Percentiles rank a stretch among this genome's conserved stretches.
Conservation (phyloP, 139 green algal species). For the Monoraphidium neglectum region DNA sequence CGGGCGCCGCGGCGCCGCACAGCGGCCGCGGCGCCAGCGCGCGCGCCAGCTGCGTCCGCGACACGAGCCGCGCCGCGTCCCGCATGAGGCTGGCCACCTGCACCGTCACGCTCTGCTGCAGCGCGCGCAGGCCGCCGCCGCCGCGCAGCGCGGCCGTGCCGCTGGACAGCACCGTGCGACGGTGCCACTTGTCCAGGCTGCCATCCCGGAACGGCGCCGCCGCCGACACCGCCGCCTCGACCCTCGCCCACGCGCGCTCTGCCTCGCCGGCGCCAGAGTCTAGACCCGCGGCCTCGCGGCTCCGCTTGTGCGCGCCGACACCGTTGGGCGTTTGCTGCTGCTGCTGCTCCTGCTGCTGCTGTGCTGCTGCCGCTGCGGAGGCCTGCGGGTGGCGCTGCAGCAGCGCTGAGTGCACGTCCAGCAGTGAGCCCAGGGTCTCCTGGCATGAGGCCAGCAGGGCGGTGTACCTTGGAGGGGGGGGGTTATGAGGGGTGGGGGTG, state of each 20-base stretch:
- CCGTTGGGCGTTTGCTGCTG: constrained; percentile 6
- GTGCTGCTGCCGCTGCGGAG: constrained; percentile 2
- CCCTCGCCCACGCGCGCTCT: constrained; percentile 14
- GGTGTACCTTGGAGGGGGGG: constrained; percentile 7
- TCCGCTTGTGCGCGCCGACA: neutral
- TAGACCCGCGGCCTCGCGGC: neutral
- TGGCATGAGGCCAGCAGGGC: constrained; percentile 4
- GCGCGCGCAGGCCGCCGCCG: constrained; percentile 55
- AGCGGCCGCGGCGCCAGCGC: constrained; percentile 36
- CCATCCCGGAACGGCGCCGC: constrained; percentile 67
- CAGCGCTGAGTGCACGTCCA: constrained; percentile 55
- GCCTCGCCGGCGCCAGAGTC: constrained; percentile 1
- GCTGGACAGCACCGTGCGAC: constrained; percentile 67
- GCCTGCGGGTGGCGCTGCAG: constrained; percentile 44
- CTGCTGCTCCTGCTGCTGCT: neutral
- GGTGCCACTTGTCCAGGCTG: constrained; percentile 82
- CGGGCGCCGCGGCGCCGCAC: constrained; percentile 10
- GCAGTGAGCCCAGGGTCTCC: constrained; percentile 40
- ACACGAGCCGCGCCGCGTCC: neutral
- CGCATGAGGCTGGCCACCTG: constrained; percentile 60
- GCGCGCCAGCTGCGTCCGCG: constrained; percentile 49
- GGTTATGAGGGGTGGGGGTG: too few relatives aligned
- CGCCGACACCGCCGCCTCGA: constrained; percentile 4
- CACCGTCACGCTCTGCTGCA: constrained; percentile 73
- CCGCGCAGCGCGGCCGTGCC: constrained; percentile 41